Base-by-base conservation (phyloP, 179 eudicot species). In the Silene coronaria region DNA sequence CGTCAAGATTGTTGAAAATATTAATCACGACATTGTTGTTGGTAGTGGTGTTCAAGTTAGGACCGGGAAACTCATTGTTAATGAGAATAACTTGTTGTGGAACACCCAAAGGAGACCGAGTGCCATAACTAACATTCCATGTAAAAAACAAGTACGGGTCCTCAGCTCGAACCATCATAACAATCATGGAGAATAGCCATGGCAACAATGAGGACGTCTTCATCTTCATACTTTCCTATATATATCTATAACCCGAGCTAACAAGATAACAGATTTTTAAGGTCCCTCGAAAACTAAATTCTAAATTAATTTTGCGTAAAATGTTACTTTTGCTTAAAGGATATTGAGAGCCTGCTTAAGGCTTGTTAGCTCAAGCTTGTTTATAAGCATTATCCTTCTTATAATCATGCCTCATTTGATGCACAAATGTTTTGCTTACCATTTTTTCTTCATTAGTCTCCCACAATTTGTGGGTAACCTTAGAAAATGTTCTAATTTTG, bases 1-100 rank as follows among this genome's bases (percentile, higher is more conserved):
- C 92, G 34, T 90, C 92, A 2, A 90, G 84, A 16, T 89, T 42
- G 84, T 90, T 90, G 73, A 84, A 86, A 22, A 90, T 84, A 55
- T 89, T 89, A 72, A 89, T 48, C 9, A 83, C 82, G 4, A 89
- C 14, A 75, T 85, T 88, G 73, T 86, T 84, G 78, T 88, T 88
- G 70, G 87, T 82, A 12, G 88, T 79, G n/a, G 84, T 77, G 77
- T 89, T 87, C 70, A 85, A 67, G 53, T 61, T 77, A 2, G 89
- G 96, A 1, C 89, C 92, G 0, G 92, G 91, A 59, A 88, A 86
- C 61, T 86, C 70, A n/a, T 73, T 86, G 17, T 89, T 89, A 59
- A 89, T 85, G 13, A 87, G 85, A 70, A 89, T 85, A 46, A 89
- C 88, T 59, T 75, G 86, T 75, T 89, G 86, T 8, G 93, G 88